Conservation (phyloP, 495 filamentous ascomycete genomes). For the Cenococcum geophilum region DNA sequence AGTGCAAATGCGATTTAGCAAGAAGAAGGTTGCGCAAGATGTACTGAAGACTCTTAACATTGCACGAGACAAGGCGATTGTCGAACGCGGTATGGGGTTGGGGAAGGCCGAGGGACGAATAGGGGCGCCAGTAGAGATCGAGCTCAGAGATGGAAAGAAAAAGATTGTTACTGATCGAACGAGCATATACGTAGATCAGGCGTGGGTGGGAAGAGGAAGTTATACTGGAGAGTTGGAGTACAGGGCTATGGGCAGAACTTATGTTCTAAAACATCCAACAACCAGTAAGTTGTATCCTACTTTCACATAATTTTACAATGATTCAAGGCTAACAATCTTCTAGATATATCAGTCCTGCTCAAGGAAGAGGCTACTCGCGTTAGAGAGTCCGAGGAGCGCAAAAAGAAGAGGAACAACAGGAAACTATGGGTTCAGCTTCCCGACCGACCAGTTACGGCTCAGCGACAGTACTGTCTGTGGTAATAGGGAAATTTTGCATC, state of each 20-base stretch:
- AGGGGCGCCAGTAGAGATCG: slow-evolving; percentile 25
- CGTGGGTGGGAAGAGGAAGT: slow-evolving; percentile 78
- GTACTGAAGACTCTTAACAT: slow-evolving; percentile 68
- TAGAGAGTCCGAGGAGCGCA: slow-evolving; percentile 66
- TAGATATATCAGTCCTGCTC: slow-evolving; percentile 71
- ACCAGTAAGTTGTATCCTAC: slow-evolving; percentile 55
- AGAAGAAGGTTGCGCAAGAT: slow-evolving; percentile 85
- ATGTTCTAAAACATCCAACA: slow-evolving; percentile 56
- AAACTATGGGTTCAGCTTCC: slow-evolving; percentile 82
- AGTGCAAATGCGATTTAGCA: slow-evolving; percentile 87
- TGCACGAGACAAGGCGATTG: slow-evolving; percentile 71
- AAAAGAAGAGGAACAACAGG: slow-evolving; percentile 61
- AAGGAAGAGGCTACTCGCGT: slow-evolving; percentile 91
- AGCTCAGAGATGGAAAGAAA: slow-evolving; percentile 37
- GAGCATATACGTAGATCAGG: slow-evolving; percentile 77
- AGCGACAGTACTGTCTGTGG: slow-evolving; percentile 87
- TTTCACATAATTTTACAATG: neutral
- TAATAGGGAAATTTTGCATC: slow-evolving; percentile 39
- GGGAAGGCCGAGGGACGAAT: slow-evolving; percentile 37
- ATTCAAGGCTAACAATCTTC: neutral
- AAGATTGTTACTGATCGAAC: slow-evolving; percentile 58
- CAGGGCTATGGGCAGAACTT: slow-evolving; percentile 61
- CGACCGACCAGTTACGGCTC: slow-evolving; percentile 65
- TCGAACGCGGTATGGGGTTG: slow-evolving; percentile 78
- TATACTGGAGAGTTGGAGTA: slow-evolving; percentile 52